Evolutionary conservation across 2,329 filamentous ascomycete species (phyloP), one percentile per base, ranked within the genome.

Genomic region (Aspergillus phoenicis): DNA sequence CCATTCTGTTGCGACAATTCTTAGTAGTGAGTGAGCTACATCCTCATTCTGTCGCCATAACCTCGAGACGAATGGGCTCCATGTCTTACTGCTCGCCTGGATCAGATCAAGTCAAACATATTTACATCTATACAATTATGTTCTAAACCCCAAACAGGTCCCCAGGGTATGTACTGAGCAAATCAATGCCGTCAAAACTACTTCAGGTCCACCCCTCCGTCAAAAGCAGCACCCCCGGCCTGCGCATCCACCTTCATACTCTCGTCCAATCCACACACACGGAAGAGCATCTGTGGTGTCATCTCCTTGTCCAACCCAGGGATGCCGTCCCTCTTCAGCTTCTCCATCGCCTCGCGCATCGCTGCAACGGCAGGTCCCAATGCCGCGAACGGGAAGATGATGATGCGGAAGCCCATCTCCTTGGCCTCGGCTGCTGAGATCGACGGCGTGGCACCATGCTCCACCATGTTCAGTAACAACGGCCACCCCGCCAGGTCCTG

Each of bases 391-490:
- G 77, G 75, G 62, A 76, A 79, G 60, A 80, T 80, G 52, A 80
- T 77, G 26, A 81, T 73, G 2, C 71, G 69, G 60, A 80, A 81
- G 0, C 78, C 78, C 52, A 81, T 65, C 63, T 77, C 69, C 38
- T 67, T 62, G 5, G 77, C 77, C 60, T 80, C 77, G 15, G 69
- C 64, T 8, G 73, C 72, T 15, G 77, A 71, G 22, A 77, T 71
- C 15, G 70, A 69, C n/a, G 79, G 78, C 33, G 75, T 79, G 6
- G 74, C 69, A 8, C 78, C 79, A 59, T 78, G 74, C 63, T 80
- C 77, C 11, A 81, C 79, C 70, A 79, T 79, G 62, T 81, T 81
- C 59, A 80, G 62, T 49, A 81, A 55, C 64, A 80, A 64, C 10
- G 78, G 77, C 70, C 75, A 77, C 13, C 70, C 70, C 13, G 70